phyloP scores from a whole-genome alignment of 441 rosid species.

The Pelargonium fulgidum region DNA sequence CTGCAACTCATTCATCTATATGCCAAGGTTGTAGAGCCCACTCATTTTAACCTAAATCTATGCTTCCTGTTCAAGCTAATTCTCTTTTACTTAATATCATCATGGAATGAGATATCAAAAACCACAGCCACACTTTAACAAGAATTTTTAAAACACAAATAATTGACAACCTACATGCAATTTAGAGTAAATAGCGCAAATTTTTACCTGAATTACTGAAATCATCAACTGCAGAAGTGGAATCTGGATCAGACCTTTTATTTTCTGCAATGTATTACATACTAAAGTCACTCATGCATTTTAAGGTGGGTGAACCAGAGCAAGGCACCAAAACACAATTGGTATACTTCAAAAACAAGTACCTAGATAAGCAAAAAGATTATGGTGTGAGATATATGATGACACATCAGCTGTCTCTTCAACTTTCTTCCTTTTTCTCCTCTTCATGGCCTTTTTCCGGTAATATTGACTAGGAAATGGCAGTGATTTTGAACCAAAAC shows the following conservation, averaged over 20 bases:
- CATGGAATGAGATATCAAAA: neutral
- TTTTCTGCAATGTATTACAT: conserved; percentile 45
- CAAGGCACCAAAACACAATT: conserved; percentile 14
- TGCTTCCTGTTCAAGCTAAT: neutral
- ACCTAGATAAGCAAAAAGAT: conserved; percentile 71
- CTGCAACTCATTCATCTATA: neutral
- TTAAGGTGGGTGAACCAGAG: neutral
- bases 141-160: neutral
- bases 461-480: conserved; percentile 51
- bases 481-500: conserved; percentile 50
- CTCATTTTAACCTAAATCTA: neutral
- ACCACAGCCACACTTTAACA: neutral
- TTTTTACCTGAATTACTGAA: conserved; percentile 41
- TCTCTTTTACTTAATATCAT: conserved; percentile 10
- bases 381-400: conserved; percentile 52
- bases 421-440: conserved; percentile 66
- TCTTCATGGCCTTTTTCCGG: conserved; percentile 52
- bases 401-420: conserved; percentile 52
- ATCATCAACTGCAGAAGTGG: conserved; percentile 49
- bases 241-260: conserved; percentile 53
- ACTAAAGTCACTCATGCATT: conserved; percentile 14
- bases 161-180: neutral
- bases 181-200: conserved; percentile 5
- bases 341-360: conserved; percentile 19
- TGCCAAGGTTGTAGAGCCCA: neutral